Evolutionary conservation across 2,329 filamentous ascomycete species (phyloP), one percentile per base, ranked within the genome.

Genomic region (Fusarium chaquense): DNA sequence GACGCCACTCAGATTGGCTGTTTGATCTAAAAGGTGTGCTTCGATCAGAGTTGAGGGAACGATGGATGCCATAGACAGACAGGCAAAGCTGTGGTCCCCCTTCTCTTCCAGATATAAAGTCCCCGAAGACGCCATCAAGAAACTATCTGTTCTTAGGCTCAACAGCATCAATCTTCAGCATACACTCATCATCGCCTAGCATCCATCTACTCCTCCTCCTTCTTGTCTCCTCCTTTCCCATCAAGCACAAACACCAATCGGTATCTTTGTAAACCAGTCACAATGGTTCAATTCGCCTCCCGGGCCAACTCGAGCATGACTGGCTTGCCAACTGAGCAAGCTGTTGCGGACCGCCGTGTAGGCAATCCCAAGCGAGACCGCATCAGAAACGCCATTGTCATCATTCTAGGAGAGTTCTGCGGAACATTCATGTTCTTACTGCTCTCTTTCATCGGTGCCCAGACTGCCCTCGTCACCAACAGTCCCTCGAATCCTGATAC

Each of bases 361-460:
- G 55, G 60, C 32, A 61, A 58, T 50, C 24, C 49, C 18, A 20
- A 67, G 30, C 38, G 62, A 6, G 59, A 55, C 26, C 49, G 60
- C 11, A 36, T 62, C 9, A 73, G 78, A 24, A 82, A 83, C 55
- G 74, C 80, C 26, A 57, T 81, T 15, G 77, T 83, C 44, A 80
- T 83, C n/a, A 74, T 81, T 35, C 65, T 84, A 24, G 83, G 82
- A 59, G 85, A 86, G 76, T 85, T 87, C 49, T 81, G 83, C 67
- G 85, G 85, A 57, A 86, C 85, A 2, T 86, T 86, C 65, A 79
- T 86, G 75, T 87, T 86, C 74, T 78, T 87, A 1, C 81, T 86
- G 49, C 77, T 82, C 56, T 70, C 81, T 36, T 83, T 81, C 59
- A 76, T 80, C 20, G 81, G 81, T 30, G 73, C 81, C 1, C 78